Conservation (phyloP, 495 filamentous ascomycete genomes). For the Acidomyces sp. region DNA sequence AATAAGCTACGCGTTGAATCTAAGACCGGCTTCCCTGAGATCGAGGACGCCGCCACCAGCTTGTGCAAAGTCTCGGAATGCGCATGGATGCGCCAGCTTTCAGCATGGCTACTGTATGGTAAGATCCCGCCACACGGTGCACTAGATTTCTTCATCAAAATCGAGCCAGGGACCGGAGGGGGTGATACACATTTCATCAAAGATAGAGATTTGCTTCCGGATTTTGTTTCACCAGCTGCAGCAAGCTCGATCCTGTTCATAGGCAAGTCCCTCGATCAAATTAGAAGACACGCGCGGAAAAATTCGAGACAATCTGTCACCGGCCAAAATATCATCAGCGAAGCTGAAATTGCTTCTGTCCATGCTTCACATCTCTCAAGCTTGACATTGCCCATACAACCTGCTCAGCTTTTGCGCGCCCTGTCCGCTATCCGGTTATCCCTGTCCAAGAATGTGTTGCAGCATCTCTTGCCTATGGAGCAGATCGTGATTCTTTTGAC, state of each 20-base stretch:
- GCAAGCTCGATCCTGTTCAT: slow-evolving; percentile 82
- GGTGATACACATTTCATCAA: not conserved
- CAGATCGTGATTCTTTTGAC: slow-evolving; percentile 64
- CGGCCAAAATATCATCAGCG: not conserved
- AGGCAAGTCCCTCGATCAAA: slow-evolving; percentile 74
- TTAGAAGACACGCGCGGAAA: slow-evolving; percentile 34
- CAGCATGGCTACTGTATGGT: slow-evolving; percentile 83
- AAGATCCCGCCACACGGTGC: slow-evolving; percentile 58
- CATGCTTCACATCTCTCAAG: slow-evolving; percentile 62
- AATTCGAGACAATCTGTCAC: too few species aligned
- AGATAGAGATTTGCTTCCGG: slow-evolving; percentile 44
- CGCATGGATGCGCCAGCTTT: slow-evolving; percentile 80
- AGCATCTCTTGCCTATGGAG: slow-evolving; percentile 61
- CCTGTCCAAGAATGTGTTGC: slow-evolving; percentile 65
- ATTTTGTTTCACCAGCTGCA: slow-evolving; percentile 60
- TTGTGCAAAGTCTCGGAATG: slow-evolving; percentile 68
- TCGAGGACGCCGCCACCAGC: slow-evolving; percentile 58
- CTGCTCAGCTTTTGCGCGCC: slow-evolving; percentile 51
- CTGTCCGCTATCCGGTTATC: slow-evolving; percentile 67
- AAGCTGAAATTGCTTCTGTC: slow-evolving; percentile 43
- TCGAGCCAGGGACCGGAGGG: slow-evolving; percentile 28
- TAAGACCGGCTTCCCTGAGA: slow-evolving; percentile 78
- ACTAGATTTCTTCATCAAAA: slow-evolving; percentile 67
- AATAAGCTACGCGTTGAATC: slow-evolving; percentile 57
- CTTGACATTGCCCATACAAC: slow-evolving; percentile 58